Evolutionary conservation across 2,329 filamentous ascomycete species (phyloP).

Genomic region (Thielaviopsis euricoi): DNA sequence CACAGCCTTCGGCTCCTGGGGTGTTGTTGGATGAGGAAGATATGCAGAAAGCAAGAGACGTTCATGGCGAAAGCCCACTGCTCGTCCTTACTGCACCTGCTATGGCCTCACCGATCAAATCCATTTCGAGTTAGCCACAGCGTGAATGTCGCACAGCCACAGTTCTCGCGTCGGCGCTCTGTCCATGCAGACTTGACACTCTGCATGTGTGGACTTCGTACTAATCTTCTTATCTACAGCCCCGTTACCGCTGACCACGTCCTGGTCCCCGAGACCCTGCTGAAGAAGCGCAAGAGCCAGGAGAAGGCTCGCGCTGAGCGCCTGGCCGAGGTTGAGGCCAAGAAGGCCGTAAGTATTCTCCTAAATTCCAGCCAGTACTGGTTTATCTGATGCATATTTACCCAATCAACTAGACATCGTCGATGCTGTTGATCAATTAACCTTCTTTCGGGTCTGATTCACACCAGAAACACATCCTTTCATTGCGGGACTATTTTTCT

Average conservation of each 20-base stretch:
- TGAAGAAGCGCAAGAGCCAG: conserved; percentile 99
- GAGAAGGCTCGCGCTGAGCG: conserved; percentile 96
- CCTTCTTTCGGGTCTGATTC: conserved; percentile 99
- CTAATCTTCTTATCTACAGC: conserved; percentile 65
- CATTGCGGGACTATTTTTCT: not conserved
- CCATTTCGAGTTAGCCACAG: conserved; percentile 69
- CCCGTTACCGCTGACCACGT: conserved; percentile 89
- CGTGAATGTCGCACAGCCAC: conserved; percentile 88
- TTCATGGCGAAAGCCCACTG: conserved; percentile 11
- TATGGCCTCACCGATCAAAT: conserved; percentile 61
- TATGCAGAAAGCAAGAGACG: not conserved
- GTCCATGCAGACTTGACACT: conserved; percentile 41
- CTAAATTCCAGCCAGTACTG: not conserved
- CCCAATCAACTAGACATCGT: conserved; percentile 79
- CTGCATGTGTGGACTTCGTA: conserved; percentile 46
- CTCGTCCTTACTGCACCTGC: not conserved
- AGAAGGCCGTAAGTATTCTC: conserved; percentile 63
- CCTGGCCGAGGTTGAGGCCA: conserved; percentile 63
- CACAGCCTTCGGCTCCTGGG: conserved; percentile 21
- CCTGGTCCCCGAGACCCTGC: conserved; percentile 94
- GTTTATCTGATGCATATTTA: conserved; percentile 57
- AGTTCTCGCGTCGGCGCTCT: conserved; percentile 83
- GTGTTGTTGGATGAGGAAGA: conserved; percentile 63
- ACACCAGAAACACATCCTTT: conserved; percentile 15
- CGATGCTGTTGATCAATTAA: conserved; percentile 95